Evolutionary conservation across 2,329 filamentous ascomycete species (phyloP).

Genomic region (Hypoxylon rubiginosum): DNA sequence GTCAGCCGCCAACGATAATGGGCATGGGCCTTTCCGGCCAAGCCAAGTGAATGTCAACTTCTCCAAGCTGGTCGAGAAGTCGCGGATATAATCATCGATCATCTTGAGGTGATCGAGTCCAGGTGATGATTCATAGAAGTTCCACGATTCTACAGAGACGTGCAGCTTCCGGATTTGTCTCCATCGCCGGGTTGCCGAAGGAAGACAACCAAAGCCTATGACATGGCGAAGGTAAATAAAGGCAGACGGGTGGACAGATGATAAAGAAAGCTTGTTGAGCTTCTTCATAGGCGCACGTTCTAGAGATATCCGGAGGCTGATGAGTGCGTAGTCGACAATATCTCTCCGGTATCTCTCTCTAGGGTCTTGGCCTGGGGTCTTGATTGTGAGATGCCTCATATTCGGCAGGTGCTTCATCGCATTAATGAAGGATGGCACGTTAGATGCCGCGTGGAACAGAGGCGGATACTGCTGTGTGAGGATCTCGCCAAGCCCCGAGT

Average conservation of each 20-base stretch:
- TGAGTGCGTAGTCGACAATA: constrained; percentile 89
- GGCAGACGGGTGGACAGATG: constrained; percentile 79
- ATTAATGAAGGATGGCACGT: constrained; percentile 85
- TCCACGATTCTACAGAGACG: constrained; percentile 79
- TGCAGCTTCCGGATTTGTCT: constrained; percentile 80
- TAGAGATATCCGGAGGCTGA: constrained; percentile 85
- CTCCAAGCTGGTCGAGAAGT: constrained; percentile 75
- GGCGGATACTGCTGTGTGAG: constrained; percentile 90
- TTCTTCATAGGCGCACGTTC: constrained; percentile 77
- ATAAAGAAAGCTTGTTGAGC: constrained; percentile 78
- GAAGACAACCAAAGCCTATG: constrained; percentile 80
- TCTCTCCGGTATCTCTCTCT: constrained; percentile 79
- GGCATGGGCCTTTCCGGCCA: constrained; percentile 78
- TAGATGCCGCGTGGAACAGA: constrained; percentile 89
- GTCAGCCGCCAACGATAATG: constrained; percentile 77
- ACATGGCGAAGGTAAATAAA: constrained; percentile 83
- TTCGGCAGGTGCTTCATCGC: constrained; percentile 77
- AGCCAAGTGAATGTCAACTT: constrained; percentile 84
- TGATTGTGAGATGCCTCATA: constrained; percentile 80
- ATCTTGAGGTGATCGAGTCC: constrained; percentile 80
- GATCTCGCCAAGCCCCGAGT: constrained; percentile 82
- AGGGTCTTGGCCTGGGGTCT: constrained; percentile 79
- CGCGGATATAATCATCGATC: constrained; percentile 83
- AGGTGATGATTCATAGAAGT: constrained; percentile 70
- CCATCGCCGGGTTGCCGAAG: constrained; percentile 80